Base-by-base conservation (phyloP, 257 asterid species). In the Vinca minor region DNA sequence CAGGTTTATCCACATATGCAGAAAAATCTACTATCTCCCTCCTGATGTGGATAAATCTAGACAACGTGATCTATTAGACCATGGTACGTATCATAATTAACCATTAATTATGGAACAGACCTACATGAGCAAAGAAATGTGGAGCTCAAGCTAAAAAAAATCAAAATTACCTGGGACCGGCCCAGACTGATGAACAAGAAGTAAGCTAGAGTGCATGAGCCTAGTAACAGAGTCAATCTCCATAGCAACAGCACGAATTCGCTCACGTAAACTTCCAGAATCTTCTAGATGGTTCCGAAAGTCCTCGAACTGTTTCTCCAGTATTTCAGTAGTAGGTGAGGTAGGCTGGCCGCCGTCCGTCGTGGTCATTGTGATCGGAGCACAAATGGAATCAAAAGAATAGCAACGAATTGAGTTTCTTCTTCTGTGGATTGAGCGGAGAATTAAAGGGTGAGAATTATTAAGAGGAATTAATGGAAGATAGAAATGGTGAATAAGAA, bases 201-300 rank as follows among this genome's bases (percentile, higher is more conserved):
- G 88, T n/a, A 89, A 89, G 64, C 74, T 79, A 1, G 89, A 83
- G 25, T 90, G 94, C 78, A 87, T 87, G 34, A 78, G 75, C 80
- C 96, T 76, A 8, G 93, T 76, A 59, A 78, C 75, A 36, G 98
- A 83, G 67, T 92, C 98, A 28, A 92, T 89, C 63, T 92, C 96
- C 71, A 62, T 8, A 20, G 96, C 86, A 1, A 85, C 91, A 21
- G 72, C 71, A 9, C 95, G 82, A 54, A 92, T 87, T 11, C 96
- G 94, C 52, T 92, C 96, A 15, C 91, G 85, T 17, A 89, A 35
- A 77, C n/a, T 69, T 62, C 89, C 89, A 35, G 95, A 85, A 23
- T 83, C 89, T 39, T 79, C 89, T 39, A 92, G 77, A 69, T 84
- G 83, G 73, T 60, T 81, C 65, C 96, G 81, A 41, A 92, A 89